Evolutionary conservation across 139 green algal species (phyloP).

Genomic region (Desmodesmus armatus): DNA sequence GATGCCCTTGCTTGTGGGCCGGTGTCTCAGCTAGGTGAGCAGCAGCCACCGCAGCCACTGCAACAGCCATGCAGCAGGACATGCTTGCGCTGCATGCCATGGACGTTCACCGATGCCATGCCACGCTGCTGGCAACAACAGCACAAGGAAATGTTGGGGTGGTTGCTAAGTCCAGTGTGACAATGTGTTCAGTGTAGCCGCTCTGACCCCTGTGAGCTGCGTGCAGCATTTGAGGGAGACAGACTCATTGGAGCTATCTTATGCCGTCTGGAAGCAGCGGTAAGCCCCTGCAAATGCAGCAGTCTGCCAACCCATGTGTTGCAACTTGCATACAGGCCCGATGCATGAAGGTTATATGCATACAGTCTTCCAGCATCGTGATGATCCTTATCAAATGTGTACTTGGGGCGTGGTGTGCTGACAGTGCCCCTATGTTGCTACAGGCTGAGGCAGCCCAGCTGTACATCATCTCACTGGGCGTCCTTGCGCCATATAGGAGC

Average conservation of each 20-base stretch:
- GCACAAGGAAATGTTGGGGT: background rate
- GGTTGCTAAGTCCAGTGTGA: background rate
- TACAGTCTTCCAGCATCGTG: no score
- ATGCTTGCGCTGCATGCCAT: no score
- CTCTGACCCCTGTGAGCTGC: background rate
- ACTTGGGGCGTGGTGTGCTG: background rate
- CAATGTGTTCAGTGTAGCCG: background rate
- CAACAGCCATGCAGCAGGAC: constrained; percentile 30
- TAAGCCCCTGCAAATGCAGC: background rate
- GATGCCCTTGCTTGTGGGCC: constrained; percentile 59
- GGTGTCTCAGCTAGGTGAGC: constrained; percentile 58
- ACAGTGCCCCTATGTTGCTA: background rate
- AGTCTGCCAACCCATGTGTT: no score
- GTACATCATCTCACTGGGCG: constrained; percentile 40
- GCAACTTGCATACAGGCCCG: no score
- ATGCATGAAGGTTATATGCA: no score
- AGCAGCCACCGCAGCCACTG: no score
- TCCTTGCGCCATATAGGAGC: constrained; percentile 11
- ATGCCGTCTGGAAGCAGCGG: constrained; percentile 11
- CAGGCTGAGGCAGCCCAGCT: background rate
- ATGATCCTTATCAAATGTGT: no score
- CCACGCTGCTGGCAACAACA: background rate
- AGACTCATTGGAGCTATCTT: constrained; percentile 52
- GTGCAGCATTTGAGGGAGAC: constrained; percentile 56
- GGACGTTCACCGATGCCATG: no score